phyloP scores from a whole-genome alignment of 176 grass and related monocot genomes.

The Guadua angustifolia region DNA sequence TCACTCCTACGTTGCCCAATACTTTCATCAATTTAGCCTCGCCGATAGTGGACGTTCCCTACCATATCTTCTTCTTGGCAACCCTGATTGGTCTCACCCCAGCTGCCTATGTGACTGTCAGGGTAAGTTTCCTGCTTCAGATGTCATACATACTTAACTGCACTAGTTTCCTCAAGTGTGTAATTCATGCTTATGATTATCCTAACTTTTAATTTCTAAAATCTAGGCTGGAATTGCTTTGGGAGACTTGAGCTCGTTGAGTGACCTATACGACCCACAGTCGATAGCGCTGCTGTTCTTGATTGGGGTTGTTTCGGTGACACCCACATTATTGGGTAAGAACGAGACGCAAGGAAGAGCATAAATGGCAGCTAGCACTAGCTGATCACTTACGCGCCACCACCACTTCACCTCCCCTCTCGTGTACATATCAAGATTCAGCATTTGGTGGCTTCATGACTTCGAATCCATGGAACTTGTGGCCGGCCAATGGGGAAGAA shows the following conservation, averaged over 20 bases:
- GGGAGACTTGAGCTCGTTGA: constrained; percentile 75
- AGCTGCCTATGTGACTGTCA: constrained; percentile 86
- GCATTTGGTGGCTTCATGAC: constrained; percentile 28
- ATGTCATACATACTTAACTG: neutral
- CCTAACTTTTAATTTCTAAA: constrained; percentile 13
- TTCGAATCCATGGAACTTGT: constrained; percentile 3
- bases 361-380: constrained; percentile 27
- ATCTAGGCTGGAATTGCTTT: constrained; percentile 93
- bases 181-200: neutral
- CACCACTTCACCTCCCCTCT: neutral
- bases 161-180: neutral
- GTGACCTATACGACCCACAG: constrained; percentile 85
- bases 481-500: neutral
- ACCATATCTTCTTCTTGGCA: constrained; percentile 81
- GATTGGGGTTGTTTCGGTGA: constrained; percentile 86
- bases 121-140: constrained; percentile 52
- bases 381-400: constrained; percentile 39
- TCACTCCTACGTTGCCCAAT: constrained; percentile 96
- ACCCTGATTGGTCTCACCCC: constrained; percentile 88
- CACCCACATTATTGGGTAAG: constrained; percentile 76
- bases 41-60: constrained; percentile 96
- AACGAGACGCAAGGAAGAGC: constrained; percentile 59
- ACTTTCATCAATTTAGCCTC: constrained; percentile 99
- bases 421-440: constrained; percentile 62
- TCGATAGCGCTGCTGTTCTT: constrained; percentile 79